phyloP scores from a whole-genome alignment of 1,284 basidiomycete species.

The Lentinula novae-zelandiae region DNA sequence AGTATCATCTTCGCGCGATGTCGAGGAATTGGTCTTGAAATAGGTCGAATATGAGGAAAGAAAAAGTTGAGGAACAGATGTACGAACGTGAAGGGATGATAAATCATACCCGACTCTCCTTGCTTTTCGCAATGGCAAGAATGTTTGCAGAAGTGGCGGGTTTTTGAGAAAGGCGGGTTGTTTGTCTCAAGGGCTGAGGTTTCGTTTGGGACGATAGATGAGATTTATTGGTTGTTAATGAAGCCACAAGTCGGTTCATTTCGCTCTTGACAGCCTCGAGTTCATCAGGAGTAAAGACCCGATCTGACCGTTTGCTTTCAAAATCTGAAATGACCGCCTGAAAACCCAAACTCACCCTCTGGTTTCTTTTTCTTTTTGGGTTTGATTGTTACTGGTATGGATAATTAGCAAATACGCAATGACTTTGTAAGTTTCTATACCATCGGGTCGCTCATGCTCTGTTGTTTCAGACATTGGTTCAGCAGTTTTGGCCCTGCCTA shows the following conservation, averaged over 20 bases:
- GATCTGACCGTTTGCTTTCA: background rate
- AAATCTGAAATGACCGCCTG: background rate
- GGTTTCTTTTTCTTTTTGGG: constrained; percentile 7
- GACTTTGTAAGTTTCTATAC: background rate
- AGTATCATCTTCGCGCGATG: background rate
- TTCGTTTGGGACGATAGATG: background rate
- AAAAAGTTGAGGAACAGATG: constrained; percentile 1
- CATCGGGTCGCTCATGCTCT: background rate
- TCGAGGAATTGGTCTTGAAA: background rate
- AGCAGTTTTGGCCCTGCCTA: background rate
- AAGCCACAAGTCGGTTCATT: background rate
- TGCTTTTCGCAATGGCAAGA: background rate
- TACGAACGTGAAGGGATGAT: constrained; percentile 1
- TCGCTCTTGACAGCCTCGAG: background rate
- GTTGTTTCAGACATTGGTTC: background rate
- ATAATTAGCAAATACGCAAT: background rate
- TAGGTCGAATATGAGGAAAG: background rate
- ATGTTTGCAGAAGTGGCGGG: background rate
- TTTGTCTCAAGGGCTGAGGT: background rate
- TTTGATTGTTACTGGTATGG: background rate
- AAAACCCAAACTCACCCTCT: background rate
- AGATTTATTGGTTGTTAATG: background rate
- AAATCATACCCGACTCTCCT: constrained; percentile 3
- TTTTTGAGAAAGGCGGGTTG: background rate
- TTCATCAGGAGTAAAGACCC: background rate